Base-by-base conservation (phyloP, 148 eudicot genomes). In the Fagopyrum homotropicum region DNA sequence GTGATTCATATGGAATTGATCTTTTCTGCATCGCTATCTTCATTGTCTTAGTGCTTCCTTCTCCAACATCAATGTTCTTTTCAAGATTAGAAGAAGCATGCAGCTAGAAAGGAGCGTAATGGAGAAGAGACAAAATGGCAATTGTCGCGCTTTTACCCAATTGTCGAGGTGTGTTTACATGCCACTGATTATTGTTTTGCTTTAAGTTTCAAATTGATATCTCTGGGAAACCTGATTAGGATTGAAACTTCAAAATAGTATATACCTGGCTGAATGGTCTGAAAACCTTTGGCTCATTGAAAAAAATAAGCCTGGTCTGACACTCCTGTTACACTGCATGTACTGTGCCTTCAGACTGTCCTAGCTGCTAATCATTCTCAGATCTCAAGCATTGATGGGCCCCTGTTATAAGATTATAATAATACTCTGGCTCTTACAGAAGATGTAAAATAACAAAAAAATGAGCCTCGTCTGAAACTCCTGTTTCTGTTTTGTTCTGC, bases 111-210 rank as follows among this genome's bases (percentile, higher is more conserved):
- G 84, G 98, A 95, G 48, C 95, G 97, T 71, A 73, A 75, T 77
- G 96, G 90, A 75, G 93, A 89, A 89, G 97, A 89, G 82, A 76
- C 79, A 52, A 73, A 77, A 52, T 95, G 97, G 97, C 96, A 92
- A 73, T 80, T 92, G 79, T 90, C 91, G 54, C 97, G 97, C 61
- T 95, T 95, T 83, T 95, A 92, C 79, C 98, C 98, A 76, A 80
- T 92, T 81, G 80, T 95, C 69, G 98, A 95, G 96, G 98, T 95
- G 82, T 26, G 80, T 40, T 30, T 43, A 64, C 46, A 40, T 64
- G n/a, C 46, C 9, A 59, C 30, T 0, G 35, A 3, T 59, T 59
- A 30, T 40, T 59, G 64, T 7, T 59, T 59, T 19, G 64, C 64
- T 8, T 16, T 59, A 59, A 4, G 9, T 22, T 7, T 59, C 7